Percentiles rank a stretch among this genome's conserved stretches.
phyloP scores from a whole-genome alignment of 2,329 filamentous ascomycete genomes.

The Mariannaea sp. region DNA sequence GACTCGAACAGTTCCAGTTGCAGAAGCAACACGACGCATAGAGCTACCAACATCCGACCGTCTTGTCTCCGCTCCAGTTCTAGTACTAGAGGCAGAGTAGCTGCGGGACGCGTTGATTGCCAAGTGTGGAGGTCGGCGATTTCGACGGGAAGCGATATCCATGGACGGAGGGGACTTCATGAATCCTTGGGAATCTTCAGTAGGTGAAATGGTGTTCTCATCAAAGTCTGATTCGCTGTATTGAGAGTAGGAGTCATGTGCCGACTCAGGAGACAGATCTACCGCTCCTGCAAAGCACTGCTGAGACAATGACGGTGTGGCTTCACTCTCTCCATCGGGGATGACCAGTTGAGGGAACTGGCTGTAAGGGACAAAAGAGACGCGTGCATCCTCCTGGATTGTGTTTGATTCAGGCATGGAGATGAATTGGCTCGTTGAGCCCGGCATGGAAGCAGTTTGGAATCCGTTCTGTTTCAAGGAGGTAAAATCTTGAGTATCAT shows the following conservation, averaged over 20 bases:
- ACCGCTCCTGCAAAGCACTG: constrained; percentile 27
- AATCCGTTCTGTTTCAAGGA: constrained; percentile 1
- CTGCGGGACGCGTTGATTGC: constrained; percentile 52
- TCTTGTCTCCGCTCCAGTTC: constrained; percentile 55
- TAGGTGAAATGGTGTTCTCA: constrained; percentile 23
- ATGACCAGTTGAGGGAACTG: constrained; percentile 36
- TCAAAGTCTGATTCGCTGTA: constrained; percentile 26
- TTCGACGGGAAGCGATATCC: constrained; percentile 60
- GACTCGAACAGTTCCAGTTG: constrained; percentile 48
- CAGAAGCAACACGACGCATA: constrained; percentile 60
- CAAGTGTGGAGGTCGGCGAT: constrained; percentile 52
- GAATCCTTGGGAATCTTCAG: constrained; percentile 23
- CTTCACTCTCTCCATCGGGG: constrained; percentile 30
- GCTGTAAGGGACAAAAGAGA: constrained; percentile 12
- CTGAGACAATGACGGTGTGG: constrained; percentile 30
- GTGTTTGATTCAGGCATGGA: constrained; percentile 19
- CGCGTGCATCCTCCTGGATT: not conserved
- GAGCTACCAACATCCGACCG: constrained; percentile 52
- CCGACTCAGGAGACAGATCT: constrained; percentile 26
- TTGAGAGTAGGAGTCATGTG: constrained; percentile 26
- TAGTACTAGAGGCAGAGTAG: constrained; percentile 49
- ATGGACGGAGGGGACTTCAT: constrained; percentile 56
- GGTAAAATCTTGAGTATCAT: constrained; percentile 10
- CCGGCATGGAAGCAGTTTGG: not conserved
- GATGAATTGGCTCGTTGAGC: constrained; percentile 10